Evolutionary conservation across 257 asterid species (phyloP), one percentile per base, ranked within the genome.

Genomic region (Solanum dulcamara): DNA sequence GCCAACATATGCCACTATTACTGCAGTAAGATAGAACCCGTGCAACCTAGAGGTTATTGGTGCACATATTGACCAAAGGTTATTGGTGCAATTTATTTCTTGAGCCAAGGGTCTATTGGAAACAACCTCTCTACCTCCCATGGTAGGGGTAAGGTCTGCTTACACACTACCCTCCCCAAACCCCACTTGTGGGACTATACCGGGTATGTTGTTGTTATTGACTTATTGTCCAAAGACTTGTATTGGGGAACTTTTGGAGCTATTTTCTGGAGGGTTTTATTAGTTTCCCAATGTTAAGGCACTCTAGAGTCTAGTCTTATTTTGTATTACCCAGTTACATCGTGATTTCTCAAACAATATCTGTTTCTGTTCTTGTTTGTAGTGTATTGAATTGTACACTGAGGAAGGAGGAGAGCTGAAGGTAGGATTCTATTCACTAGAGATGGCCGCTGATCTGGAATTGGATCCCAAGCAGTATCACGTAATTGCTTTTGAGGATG

Each of bases 371-470:
- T 60, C 87, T 88, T 84, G 59, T 77, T 90, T 53, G 46, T 87
- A 97, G 99, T 92, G 99, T 90, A 92, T 97, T 71, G 99, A 97
- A 87, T 62, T 97, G 89, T 95, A 94, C 89, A 95, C 93, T 0
- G 84, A 89, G 42, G 95, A 93, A 79, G 87, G 90, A 20, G 97
- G 92, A 85, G 97, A 94, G 91, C 92, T 93, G 91, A 90, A 88
- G 87, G 92, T 90, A 57, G 99, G 99, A 59, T 93, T 97, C 74
- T 97, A 97, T 90, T 93, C 99, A 7, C 87, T 97, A 88, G 99
- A 95, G 90, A 97, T 97, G 99, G 98, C 97, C 51, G 90, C 97
- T 86, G 98, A 97, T 92, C 97, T 95, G 46, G 97, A 95, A 85
- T 90, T 97, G 92, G 94, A 94, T 30, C 99, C 99, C 18, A 94